Evolutionary conservation across 1,284 basidiomycete species (phyloP).

Genomic region (Ceratobasidium sp.): DNA sequence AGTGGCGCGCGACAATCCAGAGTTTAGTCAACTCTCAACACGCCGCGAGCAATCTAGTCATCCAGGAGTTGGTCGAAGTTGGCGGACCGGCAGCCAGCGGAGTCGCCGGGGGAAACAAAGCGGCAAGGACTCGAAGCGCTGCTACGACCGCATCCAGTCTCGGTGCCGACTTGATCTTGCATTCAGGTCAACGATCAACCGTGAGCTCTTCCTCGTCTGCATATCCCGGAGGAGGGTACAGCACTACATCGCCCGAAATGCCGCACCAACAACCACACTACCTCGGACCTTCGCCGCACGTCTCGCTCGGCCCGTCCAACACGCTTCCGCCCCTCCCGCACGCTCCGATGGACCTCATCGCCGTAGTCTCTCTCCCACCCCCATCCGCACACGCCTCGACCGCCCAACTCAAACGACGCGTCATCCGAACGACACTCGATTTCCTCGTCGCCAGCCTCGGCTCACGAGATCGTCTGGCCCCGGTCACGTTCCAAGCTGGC

Average conservation of each 20-base stretch:
- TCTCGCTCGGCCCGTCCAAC: slow-evolving; percentile 81
- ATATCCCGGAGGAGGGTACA: no score
- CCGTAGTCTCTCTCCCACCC: slow-evolving; percentile 90
- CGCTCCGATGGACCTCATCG: slow-evolving; percentile 90
- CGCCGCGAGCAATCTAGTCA: slow-evolving; percentile 52
- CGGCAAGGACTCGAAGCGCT: background rate
- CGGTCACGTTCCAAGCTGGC: slow-evolving; percentile 92
- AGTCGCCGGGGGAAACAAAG: background rate
- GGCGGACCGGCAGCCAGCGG: slow-evolving; percentile 37
- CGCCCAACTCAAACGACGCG: slow-evolving; percentile 84
- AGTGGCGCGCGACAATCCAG: slow-evolving; percentile 87
- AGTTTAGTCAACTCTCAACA: slow-evolving; percentile 51
- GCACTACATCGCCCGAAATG: slow-evolving; percentile 65
- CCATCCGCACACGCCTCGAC: slow-evolving; percentile 71
- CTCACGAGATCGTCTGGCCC: slow-evolving; percentile 80
- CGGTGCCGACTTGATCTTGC: slow-evolving; percentile 66
- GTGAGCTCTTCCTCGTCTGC: slow-evolving; percentile 64
- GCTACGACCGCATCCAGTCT: slow-evolving; percentile 55
- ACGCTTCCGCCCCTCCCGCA: slow-evolving; percentile 86
- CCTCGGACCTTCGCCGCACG: slow-evolving; percentile 66
- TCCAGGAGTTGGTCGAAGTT: slow-evolving; percentile 47
- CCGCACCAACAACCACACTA: slow-evolving; percentile 24
- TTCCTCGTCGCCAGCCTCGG: slow-evolving; percentile 85
- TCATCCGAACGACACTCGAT: slow-evolving; percentile 87
- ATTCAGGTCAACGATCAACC: slow-evolving; percentile 66